Base-by-base conservation (phyloP, 257 asterid species). In the Verbena officinalis region DNA sequence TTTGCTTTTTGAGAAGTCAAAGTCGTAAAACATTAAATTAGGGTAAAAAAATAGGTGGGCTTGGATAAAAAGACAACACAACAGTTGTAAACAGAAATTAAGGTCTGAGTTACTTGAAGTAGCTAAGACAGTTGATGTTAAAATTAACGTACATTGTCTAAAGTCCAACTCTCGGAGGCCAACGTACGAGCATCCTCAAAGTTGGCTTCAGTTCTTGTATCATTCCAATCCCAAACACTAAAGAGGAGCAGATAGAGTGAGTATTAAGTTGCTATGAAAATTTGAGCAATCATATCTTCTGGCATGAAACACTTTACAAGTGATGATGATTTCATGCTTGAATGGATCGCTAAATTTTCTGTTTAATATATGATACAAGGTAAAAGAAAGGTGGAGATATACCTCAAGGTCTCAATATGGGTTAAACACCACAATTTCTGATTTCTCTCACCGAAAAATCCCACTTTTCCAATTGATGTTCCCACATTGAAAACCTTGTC, bases 171-270 rank as follows among this genome's bases (percentile, higher is more conserved):
- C 55, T 86, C 73, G 9, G 97, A 90, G 31, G 97, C 95, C 73
- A 86, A 75, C 16, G 79, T 24, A 9, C 99, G 97, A 55, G 99
- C 96, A 70, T 84, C 77, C 78, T 84, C 95, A 31, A 90, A 83
- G 77, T 67, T 86, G 55, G 81, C 90, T 42, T 76, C 95, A 24
- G 74, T 75, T 62, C 68, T 77, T 20, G 75, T 73, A 6, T 83
- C 83, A 38, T 66, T 77, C 99, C 95, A 90, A 75, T 94, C 96
- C 99, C 99, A 94, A 40, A 94, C 79, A 69, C 99, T 94, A 44
- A 17, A 72, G 24, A 68, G 10, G 59, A 63, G 11, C 48, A 48
- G 52, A 59, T 31, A 17, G 1, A 43, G 33, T 6, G 48, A 68
- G 70, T 40, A 67, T 55, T 15, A 53, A 39, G 50, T 15, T 14